phyloP scores from a whole-genome alignment of 305 asterid genomes.

The Euphrasia arctica region DNA sequence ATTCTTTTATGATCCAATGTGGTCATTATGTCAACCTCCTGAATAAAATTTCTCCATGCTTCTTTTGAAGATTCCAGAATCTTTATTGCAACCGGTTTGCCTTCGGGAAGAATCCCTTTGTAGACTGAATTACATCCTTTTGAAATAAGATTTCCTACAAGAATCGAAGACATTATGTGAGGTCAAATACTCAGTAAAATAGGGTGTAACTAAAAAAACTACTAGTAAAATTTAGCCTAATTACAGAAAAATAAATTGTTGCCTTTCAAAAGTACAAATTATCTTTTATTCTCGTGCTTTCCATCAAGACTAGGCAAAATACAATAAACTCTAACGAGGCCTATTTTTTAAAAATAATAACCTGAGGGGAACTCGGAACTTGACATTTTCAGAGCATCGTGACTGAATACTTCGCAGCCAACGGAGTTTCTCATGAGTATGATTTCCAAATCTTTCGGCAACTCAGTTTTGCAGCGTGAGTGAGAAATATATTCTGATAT shows the following conservation, averaged over 20 bases:
- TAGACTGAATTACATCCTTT: constrained; percentile 76
- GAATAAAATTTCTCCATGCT: constrained; percentile 55
- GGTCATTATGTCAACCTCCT: constrained; percentile 79
- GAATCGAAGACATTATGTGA: constrained; percentile 1
- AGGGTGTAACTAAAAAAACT: no score
- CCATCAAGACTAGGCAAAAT: background rate
- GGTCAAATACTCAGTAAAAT: background rate
- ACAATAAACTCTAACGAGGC: background rate
- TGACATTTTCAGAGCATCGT: constrained; percentile 46
- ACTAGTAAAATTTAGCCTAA: background rate
- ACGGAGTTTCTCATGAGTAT: constrained; percentile 39
- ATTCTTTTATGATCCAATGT: constrained; percentile 63
- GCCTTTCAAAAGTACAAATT: background rate
- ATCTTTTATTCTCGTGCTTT: background rate
- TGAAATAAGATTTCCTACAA: constrained; percentile 69
- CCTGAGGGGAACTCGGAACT: constrained; percentile 76
- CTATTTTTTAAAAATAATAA: constrained; percentile 22
- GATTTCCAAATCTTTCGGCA: constrained; percentile 56
- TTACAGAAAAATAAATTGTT: background rate
- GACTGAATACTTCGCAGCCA: constrained; percentile 57
- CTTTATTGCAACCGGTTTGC: constrained; percentile 75
- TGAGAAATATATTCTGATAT: constrained; percentile 38
- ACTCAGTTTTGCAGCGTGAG: constrained; percentile 30
- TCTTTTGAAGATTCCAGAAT: constrained; percentile 54
- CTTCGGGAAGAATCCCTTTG: constrained; percentile 68